Percentiles rank a stretch among this genome's conserved stretches.
These are phyloP conservation scores for Alternaria hordeiaustralica DNA, from an alignment of 2,329 filamentous ascomycete species.

Conservation along the genomic window DNA sequence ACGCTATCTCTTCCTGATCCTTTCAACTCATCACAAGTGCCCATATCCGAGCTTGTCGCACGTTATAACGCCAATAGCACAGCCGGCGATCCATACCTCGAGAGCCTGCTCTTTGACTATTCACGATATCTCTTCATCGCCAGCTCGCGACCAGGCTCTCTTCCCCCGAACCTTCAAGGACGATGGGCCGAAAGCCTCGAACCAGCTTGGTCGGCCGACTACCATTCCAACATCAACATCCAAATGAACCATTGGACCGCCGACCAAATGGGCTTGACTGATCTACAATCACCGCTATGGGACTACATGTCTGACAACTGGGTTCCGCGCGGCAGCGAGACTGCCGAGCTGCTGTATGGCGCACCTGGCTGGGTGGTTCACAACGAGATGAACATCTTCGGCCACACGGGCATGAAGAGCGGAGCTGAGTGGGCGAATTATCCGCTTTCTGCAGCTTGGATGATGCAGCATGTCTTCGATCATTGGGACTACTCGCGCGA, in stretches of 20 bases:
- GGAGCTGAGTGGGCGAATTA: constrained; percentile 54
- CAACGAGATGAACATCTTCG: constrained; percentile 66
- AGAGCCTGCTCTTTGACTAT: constrained; percentile 61
- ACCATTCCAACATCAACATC: constrained; percentile 65
- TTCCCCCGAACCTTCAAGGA: constrained; percentile 65
- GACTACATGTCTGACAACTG: constrained; percentile 62
- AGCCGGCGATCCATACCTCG: constrained; percentile 59
- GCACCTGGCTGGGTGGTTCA: constrained; percentile 64
- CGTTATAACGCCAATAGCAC: constrained; percentile 34
- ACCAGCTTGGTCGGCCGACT: constrained; percentile 62
- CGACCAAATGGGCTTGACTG: constrained; percentile 60
- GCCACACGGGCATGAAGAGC: constrained; percentile 60
- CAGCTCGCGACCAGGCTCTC: constrained; percentile 56
- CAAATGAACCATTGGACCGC: constrained; percentile 68
- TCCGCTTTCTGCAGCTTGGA: constrained; percentile 61
- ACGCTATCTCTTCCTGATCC: constrained; percentile 55
- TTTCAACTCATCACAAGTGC: constrained; percentile 47
- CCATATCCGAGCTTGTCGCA: constrained; percentile 46
- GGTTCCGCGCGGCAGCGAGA: constrained; percentile 61
- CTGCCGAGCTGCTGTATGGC: constrained; percentile 61
- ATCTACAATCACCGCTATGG: constrained; percentile 57
- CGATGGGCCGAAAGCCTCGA: constrained; percentile 58
- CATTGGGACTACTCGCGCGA: constrained; percentile 62
- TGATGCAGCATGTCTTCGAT: constrained; percentile 67
- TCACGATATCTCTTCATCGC: constrained; percentile 63